A percentile compares a stretch with the other conserved stretches of the same genome.
Conservation (phyloP, 306 rosid species). For the Sicyos edulis region DNA sequence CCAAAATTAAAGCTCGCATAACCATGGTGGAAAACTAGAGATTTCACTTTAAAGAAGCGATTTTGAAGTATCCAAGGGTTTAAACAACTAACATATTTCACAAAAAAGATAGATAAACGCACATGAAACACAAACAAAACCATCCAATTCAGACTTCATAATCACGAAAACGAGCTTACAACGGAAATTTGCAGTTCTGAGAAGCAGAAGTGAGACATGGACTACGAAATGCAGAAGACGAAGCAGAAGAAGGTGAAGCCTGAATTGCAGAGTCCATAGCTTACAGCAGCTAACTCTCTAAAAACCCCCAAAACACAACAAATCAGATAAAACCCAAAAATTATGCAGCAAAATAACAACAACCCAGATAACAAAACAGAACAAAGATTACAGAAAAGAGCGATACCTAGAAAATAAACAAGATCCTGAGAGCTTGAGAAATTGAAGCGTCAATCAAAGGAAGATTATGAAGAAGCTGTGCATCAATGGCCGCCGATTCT, state of each 20-base stretch:
- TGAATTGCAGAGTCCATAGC: conserved; percentile 48
- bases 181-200: conserved; percentile 49
- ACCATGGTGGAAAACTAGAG: background rate
- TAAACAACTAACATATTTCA: background rate
- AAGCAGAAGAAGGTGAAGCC: conserved; percentile 36
- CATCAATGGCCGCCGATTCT: background rate
- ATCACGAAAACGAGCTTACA: conserved; percentile 26
- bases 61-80: background rate
- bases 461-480: background rate
- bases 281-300: background rate
- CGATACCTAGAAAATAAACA: background rate
- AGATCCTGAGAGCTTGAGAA: background rate
- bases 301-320: conserved; percentile 3
- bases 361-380: background rate
- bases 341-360: background rate
- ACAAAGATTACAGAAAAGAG: background rate
- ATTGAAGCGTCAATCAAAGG: background rate
- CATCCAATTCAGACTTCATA: background rate
- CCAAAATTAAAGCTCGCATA: background rate
- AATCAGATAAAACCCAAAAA: background rate
- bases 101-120: background rate
- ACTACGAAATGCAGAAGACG: conserved; percentile 39
- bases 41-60: background rate
- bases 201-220: conserved; percentile 42
- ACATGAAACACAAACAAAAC: background rate